Conservation (phyloP, 495 filamentous ascomycete genomes). For the Lasiosphaeria miniovina region DNA sequence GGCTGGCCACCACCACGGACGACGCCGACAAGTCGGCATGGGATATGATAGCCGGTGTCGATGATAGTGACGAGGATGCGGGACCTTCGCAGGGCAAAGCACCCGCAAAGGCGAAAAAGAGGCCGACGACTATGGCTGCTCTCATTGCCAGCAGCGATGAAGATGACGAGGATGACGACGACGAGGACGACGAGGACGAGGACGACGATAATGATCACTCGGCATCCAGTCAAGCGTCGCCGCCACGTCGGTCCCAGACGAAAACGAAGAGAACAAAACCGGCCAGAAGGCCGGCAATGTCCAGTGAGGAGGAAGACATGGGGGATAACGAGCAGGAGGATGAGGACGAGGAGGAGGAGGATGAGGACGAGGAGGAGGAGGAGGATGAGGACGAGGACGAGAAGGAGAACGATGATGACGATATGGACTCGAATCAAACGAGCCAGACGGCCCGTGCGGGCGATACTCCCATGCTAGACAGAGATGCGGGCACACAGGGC, state of each 20-base stretch:
- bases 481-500: conserved; percentile 24
- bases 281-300: too few relatives aligned
- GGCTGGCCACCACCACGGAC: conserved; percentile 13
- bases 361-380: conserved; percentile 33
- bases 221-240: neutral
- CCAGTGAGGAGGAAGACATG: too few relatives aligned
- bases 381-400: conserved; percentile 25
- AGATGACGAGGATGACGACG: conserved; percentile 17
- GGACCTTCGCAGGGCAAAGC: neutral
- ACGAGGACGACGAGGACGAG: conserved; percentile 19
- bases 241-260: conserved; percentile 1
- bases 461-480: neutral
- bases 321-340: neutral
- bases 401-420: conserved; percentile 27
- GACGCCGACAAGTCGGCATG: conserved; percentile 7
- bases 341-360: conserved; percentile 23
- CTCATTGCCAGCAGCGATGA: conserved; percentile 7
- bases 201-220: conserved; percentile 8
- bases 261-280: conserved; percentile 11
- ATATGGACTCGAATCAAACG: conserved; percentile 22
- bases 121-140: conserved; percentile 12
- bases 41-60: conserved; percentile 20
- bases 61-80: conserved; percentile 5
- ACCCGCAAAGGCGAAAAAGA: neutral
- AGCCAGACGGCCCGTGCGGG: conserved; percentile 12